phyloP scores from a whole-genome alignment of 2,329 filamentous ascomycete species.

The Aquanectria penicillioides region DNA sequence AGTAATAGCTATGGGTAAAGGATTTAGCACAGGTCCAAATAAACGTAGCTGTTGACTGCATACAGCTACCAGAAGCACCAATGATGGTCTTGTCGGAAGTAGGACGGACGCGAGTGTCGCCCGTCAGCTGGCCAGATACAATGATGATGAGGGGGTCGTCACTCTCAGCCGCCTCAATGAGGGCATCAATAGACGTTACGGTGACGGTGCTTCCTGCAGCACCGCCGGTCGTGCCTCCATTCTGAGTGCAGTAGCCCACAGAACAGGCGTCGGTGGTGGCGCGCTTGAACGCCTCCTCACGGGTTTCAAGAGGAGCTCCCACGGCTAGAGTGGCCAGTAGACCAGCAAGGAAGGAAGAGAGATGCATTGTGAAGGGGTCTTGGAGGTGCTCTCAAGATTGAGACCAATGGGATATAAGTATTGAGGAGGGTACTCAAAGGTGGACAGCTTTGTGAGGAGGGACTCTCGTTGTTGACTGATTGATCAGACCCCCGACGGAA shows the following conservation, averaged over 20 bases:
- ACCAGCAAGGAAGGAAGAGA: constrained; percentile 19
- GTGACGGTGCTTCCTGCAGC: constrained; percentile 43
- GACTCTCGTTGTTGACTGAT: too few relatives aligned
- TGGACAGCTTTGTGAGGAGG: too few relatives aligned
- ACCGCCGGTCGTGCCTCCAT: constrained; percentile 46
- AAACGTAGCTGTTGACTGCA: not conserved
- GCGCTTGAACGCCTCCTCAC: constrained; percentile 45
- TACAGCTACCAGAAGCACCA: constrained; percentile 45
- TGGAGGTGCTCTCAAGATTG: too few relatives aligned
- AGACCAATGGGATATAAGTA: not conserved
- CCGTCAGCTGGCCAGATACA: constrained; percentile 41
- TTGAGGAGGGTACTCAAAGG: not conserved
- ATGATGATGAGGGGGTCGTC: constrained; percentile 43
- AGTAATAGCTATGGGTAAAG: constrained; percentile 45
- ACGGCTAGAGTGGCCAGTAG: constrained; percentile 30
- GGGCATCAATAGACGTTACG: constrained; percentile 38
- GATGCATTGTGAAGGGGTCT: constrained; percentile 33
- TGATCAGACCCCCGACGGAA: too few relatives aligned
- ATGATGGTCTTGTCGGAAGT: constrained; percentile 58
- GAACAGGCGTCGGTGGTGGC: constrained; percentile 58
- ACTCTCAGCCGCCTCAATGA: constrained; percentile 40
- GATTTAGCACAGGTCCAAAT: rapidly evolving
- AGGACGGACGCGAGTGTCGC: constrained; percentile 34
- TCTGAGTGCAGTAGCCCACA: constrained; percentile 46
- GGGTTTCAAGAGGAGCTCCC: constrained; percentile 26